Conservation (phyloP, 495 filamentous ascomycete genomes). For the Penicillium paradoxum region DNA sequence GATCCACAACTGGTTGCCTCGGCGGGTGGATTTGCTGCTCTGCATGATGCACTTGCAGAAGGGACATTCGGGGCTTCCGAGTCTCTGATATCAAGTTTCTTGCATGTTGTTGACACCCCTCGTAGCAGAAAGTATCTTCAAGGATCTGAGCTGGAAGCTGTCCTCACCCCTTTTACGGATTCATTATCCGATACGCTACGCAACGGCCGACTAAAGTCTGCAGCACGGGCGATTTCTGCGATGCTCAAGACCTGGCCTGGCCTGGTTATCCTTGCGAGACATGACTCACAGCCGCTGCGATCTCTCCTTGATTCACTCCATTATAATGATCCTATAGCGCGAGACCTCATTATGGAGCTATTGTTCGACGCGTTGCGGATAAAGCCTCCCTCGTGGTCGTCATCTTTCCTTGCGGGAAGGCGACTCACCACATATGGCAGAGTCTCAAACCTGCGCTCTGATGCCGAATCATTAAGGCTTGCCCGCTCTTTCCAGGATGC, state of each 20-base stretch:
- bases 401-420: slow-evolving; percentile 87
- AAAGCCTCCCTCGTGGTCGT: slow-evolving; percentile 93
- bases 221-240: slow-evolving; percentile 78
- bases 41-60: slow-evolving; percentile 82
- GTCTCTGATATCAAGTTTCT: slow-evolving; percentile 73
- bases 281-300: slow-evolving; percentile 72
- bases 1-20: slow-evolving; percentile 73
- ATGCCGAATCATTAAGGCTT: slow-evolving; percentile 43
- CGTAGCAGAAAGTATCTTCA: slow-evolving; percentile 71
- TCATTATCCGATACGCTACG: slow-evolving; percentile 58
- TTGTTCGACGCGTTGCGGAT: slow-evolving; percentile 89
- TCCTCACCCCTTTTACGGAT: slow-evolving; percentile 88
- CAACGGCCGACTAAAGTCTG: slow-evolving; percentile 75
- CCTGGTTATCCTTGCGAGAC: slow-evolving; percentile 77
- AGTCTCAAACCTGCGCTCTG: slow-evolving; percentile 78
- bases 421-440: slow-evolving; percentile 91
- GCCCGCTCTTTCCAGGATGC: slow-evolving; percentile 50
- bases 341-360: slow-evolving; percentile 74
- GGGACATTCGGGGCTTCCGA: slow-evolving; percentile 89
- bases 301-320: slow-evolving; percentile 78
- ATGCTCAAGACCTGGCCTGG: slow-evolving; percentile 90
- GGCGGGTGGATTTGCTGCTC: slow-evolving; percentile 72
- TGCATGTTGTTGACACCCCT: slow-evolving; percentile 84
- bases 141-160: slow-evolving; percentile 73
- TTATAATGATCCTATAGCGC: slow-evolving; percentile 59